A percentile compares a stretch with the other conserved stretches of the same genome.
Conservation (phyloP, 192 early-diverging fungal genomes). For the Dimargaris cristalligena region DNA sequence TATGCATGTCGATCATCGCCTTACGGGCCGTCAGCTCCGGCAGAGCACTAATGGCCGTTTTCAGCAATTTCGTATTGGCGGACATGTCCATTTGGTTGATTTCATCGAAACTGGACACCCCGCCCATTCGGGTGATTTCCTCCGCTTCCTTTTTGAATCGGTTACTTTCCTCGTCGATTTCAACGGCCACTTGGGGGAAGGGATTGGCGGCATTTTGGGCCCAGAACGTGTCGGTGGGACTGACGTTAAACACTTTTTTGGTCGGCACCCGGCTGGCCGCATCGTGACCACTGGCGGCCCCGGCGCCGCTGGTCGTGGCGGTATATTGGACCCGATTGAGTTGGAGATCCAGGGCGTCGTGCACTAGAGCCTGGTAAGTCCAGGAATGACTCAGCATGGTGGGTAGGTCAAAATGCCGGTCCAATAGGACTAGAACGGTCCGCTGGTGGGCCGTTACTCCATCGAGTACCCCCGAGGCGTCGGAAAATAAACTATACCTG, state of each 20-base stretch:
- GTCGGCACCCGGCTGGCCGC: no score
- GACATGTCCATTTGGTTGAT: slow-evolving; percentile 57
- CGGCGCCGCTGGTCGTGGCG: background rate
- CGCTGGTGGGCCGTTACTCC: background rate
- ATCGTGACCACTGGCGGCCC: no score
- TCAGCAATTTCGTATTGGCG: slow-evolving; percentile 71
- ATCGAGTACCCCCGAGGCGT: slow-evolving; percentile 10
- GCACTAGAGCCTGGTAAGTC: slow-evolving; percentile 93
- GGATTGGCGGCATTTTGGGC: slow-evolving; percentile 74
- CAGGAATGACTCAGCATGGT: slow-evolving; percentile 92
- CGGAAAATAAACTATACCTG: slow-evolving; percentile 67
- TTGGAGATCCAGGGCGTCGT: slow-evolving; percentile 87
- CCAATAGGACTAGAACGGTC: slow-evolving; percentile 69
- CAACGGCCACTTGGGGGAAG: slow-evolving; percentile 93
- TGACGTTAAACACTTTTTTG: slow-evolving; percentile 74
- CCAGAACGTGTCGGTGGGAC: slow-evolving; percentile 89
- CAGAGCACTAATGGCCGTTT: slow-evolving; percentile 77
- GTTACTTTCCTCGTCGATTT: slow-evolving; percentile 83
- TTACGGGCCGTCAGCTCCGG: slow-evolving; percentile 93
- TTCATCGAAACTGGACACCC: slow-evolving; percentile 66
- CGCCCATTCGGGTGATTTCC: slow-evolving; percentile 71
- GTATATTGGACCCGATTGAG: slow-evolving; percentile 60
- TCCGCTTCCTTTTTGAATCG: slow-evolving; percentile 92
- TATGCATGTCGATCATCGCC: slow-evolving; percentile 91
- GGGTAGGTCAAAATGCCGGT: slow-evolving; percentile 79